These are phyloP conservation scores for Lentinula novae-zelandiae DNA, from an alignment of 1,284 basidiomycete genomes.

Conservation along the genomic window DNA sequence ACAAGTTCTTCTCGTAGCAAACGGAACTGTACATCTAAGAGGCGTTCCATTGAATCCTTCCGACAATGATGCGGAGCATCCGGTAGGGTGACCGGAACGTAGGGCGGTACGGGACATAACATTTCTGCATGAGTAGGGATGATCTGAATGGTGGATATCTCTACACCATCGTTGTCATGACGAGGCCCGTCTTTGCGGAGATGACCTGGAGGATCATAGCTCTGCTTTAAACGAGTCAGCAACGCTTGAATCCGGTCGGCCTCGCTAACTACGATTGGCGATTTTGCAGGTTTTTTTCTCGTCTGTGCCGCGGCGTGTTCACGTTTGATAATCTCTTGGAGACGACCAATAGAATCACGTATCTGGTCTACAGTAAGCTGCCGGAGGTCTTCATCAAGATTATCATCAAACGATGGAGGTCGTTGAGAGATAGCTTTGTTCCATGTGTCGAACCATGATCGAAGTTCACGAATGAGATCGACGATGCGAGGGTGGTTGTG, in stretches of 20 bases:
- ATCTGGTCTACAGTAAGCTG: constrained; percentile 20
- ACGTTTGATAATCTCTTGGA: constrained; percentile 7
- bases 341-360: constrained; percentile 1
- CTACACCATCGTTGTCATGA: constrained; percentile 62
- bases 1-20: constrained; percentile 66
- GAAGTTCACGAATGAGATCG: constrained; percentile 38
- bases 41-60: constrained; percentile 49
- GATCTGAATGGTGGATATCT: constrained; percentile 55
- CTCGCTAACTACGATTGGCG: background rate
- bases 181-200: constrained; percentile 47
- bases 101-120: constrained; percentile 39
- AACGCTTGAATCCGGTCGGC: constrained; percentile 18
- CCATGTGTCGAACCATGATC: constrained; percentile 47
- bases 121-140: constrained; percentile 65
- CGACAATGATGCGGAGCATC: constrained; percentile 59
- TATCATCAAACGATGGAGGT: constrained; percentile 34
- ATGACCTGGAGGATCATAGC: constrained; percentile 54
- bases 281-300: constrained; percentile 11
- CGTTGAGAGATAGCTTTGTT: constrained; percentile 34
- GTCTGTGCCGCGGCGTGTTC: constrained; percentile 9
- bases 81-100: constrained; percentile 54
- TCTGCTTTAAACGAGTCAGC: constrained; percentile 32
- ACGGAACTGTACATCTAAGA: constrained; percentile 70
- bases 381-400: constrained; percentile 30
- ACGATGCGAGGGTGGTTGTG: constrained; percentile 43